A percentile compares a stretch with the other conserved stretches of the same genome.
Conservation (phyloP, 129 eudicot genomes). For the Pulicaria dysenterica region DNA sequence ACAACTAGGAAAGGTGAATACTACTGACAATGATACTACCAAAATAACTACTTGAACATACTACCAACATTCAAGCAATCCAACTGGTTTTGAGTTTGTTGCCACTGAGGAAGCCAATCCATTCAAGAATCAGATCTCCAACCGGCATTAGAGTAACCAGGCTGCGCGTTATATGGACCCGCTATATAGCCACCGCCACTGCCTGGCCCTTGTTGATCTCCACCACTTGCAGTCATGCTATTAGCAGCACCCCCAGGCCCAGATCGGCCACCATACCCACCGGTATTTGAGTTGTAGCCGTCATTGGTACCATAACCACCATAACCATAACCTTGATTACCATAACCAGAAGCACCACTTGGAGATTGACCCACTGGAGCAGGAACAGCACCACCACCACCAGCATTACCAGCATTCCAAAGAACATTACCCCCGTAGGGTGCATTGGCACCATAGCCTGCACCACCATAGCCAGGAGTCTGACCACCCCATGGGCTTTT, state of each 20-base stretch:
- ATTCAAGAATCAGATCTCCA: conserved; percentile 41
- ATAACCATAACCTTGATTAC: conserved; percentile 57
- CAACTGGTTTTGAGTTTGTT: conserved; percentile 34
- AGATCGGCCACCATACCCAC: conserved; percentile 43
- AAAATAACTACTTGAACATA: conserved; percentile 44
- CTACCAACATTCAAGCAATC: conserved; percentile 46
- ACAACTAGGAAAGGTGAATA: conserved; percentile 33
- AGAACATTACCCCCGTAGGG: conserved; percentile 45
- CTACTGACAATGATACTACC: conserved; percentile 23
- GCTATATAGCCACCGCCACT: conserved; percentile 39
- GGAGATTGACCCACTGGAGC: conserved; percentile 53
- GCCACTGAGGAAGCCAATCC: conserved; percentile 9
- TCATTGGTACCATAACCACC: conserved; percentile 44
- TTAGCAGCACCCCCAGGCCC: conserved; percentile 42
- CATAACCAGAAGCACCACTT: conserved; percentile 50
- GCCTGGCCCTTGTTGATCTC: conserved; percentile 43
- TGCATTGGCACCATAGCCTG: conserved; percentile 42
- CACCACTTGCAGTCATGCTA: conserved; percentile 38
- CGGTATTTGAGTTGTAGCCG: conserved; percentile 42
- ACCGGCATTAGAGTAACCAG: conserved; percentile 45
- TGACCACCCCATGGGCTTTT: conserved; percentile 52
- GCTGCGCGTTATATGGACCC: conserved; percentile 46
- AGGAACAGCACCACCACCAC: conserved; percentile 40
- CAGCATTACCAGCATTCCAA: conserved; percentile 36
- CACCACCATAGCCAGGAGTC: conserved; percentile 52